Conservation (phyloP, 2,329 filamentous ascomycete species). For the Fusarium concolor region DNA sequence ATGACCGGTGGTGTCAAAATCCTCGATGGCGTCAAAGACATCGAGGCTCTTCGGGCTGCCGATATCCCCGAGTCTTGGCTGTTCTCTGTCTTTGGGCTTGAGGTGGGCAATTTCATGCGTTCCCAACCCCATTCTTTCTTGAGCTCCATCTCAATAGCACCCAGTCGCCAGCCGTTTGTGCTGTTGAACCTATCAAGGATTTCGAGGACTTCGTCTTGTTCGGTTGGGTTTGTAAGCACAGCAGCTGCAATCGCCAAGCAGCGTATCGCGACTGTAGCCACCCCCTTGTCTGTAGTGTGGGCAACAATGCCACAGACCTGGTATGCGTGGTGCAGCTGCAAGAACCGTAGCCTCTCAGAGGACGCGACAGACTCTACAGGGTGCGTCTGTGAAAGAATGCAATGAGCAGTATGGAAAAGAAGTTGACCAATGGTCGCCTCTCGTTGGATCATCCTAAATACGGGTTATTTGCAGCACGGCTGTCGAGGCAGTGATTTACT, state of each 20-base stretch:
- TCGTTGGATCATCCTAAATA: conserved; percentile 79
- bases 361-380: conserved; percentile 71
- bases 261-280: conserved; percentile 82
- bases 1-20: conserved; percentile 45
- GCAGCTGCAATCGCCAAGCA: conserved; percentile 83
- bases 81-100: conserved; percentile 12
- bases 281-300: conserved; percentile 82
- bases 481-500: conserved; percentile 40
- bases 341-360: conserved; percentile 74
- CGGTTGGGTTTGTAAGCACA: conserved; percentile 72
- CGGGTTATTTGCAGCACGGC: background rate
- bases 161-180: conserved; percentile 83
- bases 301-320: conserved; percentile 91
- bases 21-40: conserved; percentile 27
- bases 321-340: conserved; percentile 80
- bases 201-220: conserved; percentile 83
- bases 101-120: conserved; percentile 20
- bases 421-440: conserved; percentile 83
- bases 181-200: conserved; percentile 81
- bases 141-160: conserved; percentile 77
- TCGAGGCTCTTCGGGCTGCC: conserved; percentile 14
- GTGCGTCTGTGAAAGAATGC: conserved; percentile 82
- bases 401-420: conserved; percentile 90
- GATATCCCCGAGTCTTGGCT: conserved; percentile 19
- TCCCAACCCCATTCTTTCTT: conserved; percentile 82